phyloP scores from a whole-genome alignment of 371 early-diverging fungal genomes.

The Lichtheimia ornata region DNA sequence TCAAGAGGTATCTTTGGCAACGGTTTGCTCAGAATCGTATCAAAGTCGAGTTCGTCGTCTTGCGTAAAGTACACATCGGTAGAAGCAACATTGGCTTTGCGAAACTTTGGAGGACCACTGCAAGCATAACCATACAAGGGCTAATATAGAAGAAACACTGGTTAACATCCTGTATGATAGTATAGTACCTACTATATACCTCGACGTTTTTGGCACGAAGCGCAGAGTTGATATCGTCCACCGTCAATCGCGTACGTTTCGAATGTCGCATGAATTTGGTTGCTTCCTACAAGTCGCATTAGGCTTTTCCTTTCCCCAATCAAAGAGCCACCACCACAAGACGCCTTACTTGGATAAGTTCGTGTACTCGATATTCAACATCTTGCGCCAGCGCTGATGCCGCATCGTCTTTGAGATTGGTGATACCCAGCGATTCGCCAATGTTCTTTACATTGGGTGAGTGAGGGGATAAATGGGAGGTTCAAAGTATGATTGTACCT shows the following conservation, averaged over 20 bases:
- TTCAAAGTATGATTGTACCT: slow-evolving; percentile 18
- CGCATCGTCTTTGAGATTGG: slow-evolving; percentile 90
- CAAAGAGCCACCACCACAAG: background rate
- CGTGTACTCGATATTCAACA: slow-evolving; percentile 96
- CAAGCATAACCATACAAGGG: slow-evolving; percentile 96
- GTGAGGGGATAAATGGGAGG: background rate
- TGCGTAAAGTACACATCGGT: slow-evolving; percentile 91
- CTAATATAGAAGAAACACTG: slow-evolving; percentile 38
- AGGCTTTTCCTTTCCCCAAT: background rate
- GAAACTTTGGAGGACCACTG: slow-evolving; percentile 77
- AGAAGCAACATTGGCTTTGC: slow-evolving; percentile 61
- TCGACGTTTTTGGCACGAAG: slow-evolving; percentile 96
- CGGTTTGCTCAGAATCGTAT: slow-evolving; percentile 85
- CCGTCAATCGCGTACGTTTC: slow-evolving; percentile 83
- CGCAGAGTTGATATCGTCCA: slow-evolving; percentile 96
- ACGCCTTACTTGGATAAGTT: slow-evolving; percentile 84
- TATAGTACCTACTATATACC: slow-evolving; percentile 37
- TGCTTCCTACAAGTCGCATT: slow-evolving; percentile 75
- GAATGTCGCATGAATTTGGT: slow-evolving; percentile 98
- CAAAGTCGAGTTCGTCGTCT: slow-evolving; percentile 98
- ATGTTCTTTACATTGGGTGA: slow-evolving; percentile 56
- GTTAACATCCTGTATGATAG: too few relatives aligned
- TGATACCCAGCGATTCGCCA: slow-evolving; percentile 92
- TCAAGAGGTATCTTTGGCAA: slow-evolving; percentile 95
- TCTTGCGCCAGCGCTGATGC: slow-evolving; percentile 91